Evolutionary conservation across 2,329 filamentous ascomycete genomes (phyloP).

Genomic region (Parastagonospora avenae): DNA sequence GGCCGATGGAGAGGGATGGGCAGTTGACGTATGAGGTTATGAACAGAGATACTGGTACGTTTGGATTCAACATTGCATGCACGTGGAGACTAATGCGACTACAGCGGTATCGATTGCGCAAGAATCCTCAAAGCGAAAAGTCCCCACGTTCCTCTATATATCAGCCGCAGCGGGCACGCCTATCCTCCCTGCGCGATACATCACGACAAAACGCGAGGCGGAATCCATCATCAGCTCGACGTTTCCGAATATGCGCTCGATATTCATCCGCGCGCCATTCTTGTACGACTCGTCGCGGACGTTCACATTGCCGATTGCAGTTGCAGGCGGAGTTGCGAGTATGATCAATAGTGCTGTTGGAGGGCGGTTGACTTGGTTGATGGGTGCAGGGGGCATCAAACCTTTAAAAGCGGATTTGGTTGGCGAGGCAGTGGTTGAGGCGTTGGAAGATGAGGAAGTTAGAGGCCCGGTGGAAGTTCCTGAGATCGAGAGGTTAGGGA

Average conservation of each 20-base stretch:
- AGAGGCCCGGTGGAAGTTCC: slow-evolving; percentile 78
- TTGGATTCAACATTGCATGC: no score
- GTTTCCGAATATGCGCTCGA: slow-evolving; percentile 75
- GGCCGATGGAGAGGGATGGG: slow-evolving; percentile 68
- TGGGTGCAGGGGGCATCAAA: slow-evolving; percentile 84
- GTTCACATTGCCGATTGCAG: slow-evolving; percentile 84
- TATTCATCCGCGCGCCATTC: slow-evolving; percentile 87
- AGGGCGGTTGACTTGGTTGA: slow-evolving; percentile 73
- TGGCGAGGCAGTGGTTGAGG: slow-evolving; percentile 88
- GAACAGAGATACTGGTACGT: slow-evolving; percentile 78
- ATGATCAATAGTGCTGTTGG: slow-evolving; percentile 79
- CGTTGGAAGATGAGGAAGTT: slow-evolving; percentile 73
- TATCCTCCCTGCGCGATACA: slow-evolving; percentile 82
- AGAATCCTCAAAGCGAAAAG: slow-evolving; percentile 69
- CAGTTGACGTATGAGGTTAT: slow-evolving; percentile 96
- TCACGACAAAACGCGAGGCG: slow-evolving; percentile 89
- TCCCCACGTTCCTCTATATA: slow-evolving; percentile 80
- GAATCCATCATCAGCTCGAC: slow-evolving; percentile 74
- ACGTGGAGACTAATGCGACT: not conserved
- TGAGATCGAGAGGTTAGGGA: slow-evolving; percentile 81
- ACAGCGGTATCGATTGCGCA: slow-evolving; percentile 78
- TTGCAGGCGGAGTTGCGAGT: slow-evolving; percentile 73
- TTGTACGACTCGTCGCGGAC: slow-evolving; percentile 84
- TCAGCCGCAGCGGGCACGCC: slow-evolving; percentile 87
- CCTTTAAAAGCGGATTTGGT: slow-evolving; percentile 87